These are phyloP conservation scores for Blastomyces emzantsi DNA, from an alignment of 2,329 filamentous ascomycete genomes.

Conservation along the genomic window DNA sequence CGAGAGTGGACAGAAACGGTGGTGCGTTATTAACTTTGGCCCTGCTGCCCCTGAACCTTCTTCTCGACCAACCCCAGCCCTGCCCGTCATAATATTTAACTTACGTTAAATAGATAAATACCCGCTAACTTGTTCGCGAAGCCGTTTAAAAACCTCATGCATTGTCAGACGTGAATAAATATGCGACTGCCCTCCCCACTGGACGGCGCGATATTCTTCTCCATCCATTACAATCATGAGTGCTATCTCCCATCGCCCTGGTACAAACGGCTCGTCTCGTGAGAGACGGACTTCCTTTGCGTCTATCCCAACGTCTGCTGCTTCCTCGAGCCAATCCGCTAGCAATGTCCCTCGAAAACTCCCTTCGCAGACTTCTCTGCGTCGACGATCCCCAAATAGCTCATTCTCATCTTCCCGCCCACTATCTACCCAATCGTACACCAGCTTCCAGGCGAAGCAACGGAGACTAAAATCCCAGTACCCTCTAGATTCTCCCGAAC, in stretches of 20 bases:
- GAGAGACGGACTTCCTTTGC: slow-evolving; percentile 51
- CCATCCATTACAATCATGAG: slow-evolving; percentile 25
- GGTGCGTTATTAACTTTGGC: slow-evolving; percentile 4
- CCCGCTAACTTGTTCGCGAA: neutral
- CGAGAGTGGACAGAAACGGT: neutral
- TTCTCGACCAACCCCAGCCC: neutral
- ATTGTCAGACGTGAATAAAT: slow-evolving; percentile 7
- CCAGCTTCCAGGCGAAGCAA: slow-evolving; percentile 16
- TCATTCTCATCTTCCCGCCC: slow-evolving; percentile 33
- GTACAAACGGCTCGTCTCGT: slow-evolving; percentile 30
- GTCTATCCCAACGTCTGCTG: slow-evolving; percentile 47
- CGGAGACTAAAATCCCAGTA: slow-evolving; percentile 60
- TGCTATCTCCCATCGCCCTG: slow-evolving; percentile 31
- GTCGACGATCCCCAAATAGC: slow-evolving; percentile 42
- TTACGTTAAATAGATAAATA: neutral
- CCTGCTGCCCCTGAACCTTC: slow-evolving; percentile 10
- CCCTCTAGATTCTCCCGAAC: slow-evolving; percentile 63
- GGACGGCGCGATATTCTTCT: slow-evolving; percentile 17
- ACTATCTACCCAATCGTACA: slow-evolving; percentile 26
- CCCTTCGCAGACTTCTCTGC: slow-evolving; percentile 53
- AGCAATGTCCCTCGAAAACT: slow-evolving; percentile 45
- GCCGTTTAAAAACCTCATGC: neutral
- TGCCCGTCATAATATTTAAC: neutral
- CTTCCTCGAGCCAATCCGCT: slow-evolving; percentile 30
- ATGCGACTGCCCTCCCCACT: slow-evolving; percentile 10